A percentile compares a stretch with the other conserved stretches of the same genome.
Evolutionary conservation across 163 green algal species (phyloP).

Genomic region (Scenedesmus sp.): DNA sequence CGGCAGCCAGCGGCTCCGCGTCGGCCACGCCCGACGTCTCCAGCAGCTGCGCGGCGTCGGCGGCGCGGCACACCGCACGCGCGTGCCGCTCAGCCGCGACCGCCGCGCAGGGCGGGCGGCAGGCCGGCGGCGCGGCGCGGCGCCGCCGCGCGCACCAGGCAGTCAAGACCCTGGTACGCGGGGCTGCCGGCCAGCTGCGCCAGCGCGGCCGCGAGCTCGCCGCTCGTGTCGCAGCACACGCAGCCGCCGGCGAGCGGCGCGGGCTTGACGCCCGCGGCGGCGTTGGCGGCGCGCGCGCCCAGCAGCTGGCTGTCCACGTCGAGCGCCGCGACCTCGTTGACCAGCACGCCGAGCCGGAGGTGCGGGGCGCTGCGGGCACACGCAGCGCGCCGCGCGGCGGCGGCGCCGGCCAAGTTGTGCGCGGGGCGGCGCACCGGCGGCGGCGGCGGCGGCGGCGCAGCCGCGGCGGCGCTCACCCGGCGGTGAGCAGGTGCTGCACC

Average conservation of each 20-base stretch:
- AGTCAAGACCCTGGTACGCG: constrained; percentile 48
- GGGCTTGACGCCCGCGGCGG: constrained; percentile 51
- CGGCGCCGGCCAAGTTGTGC: too few species aligned
- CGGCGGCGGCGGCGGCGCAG: too few species aligned
- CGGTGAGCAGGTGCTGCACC: constrained; percentile 88
- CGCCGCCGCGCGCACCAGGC: constrained; percentile 45
- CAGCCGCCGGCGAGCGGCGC: constrained; percentile 57
- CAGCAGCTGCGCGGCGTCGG: constrained; percentile 43
- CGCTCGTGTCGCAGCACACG: constrained; percentile 54
- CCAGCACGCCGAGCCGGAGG: constrained; percentile 58
- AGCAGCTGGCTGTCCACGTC: constrained; percentile 63
- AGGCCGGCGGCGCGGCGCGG: too few species aligned
- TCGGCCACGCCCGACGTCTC: constrained; percentile 67
- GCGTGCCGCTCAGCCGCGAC: not conserved
- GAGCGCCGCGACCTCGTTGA: constrained; percentile 60
- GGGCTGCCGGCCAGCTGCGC: constrained; percentile 3
- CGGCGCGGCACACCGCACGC: not conserved
- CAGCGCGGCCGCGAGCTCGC: constrained; percentile 52
- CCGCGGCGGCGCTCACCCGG: not conserved
- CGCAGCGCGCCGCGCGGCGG: too few species aligned
- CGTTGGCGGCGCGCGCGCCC: constrained; percentile 52
- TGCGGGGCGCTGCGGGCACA: too few species aligned
- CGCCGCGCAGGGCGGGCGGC: too few species aligned
- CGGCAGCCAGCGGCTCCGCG: constrained; percentile 52
- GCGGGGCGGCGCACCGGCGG: too few species aligned